A percentile compares a stretch with the other conserved stretches of the same genome.
Conservation (phyloP, 2,329 filamentous ascomycete species). For the Helotiales sp. region DNA sequence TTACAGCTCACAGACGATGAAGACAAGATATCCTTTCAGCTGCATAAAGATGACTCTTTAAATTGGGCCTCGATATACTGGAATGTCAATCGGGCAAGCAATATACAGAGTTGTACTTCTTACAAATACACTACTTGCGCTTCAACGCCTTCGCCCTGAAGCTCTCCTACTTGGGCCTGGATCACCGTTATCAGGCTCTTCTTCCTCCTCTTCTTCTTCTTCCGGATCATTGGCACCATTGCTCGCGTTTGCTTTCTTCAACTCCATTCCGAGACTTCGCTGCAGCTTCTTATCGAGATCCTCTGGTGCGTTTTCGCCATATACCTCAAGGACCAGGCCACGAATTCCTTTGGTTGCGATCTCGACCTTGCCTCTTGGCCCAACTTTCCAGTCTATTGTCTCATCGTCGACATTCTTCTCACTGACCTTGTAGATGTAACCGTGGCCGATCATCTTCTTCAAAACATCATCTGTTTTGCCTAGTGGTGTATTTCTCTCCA, state of each 20-base stretch:
- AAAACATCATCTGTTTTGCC: conserved; percentile 76
- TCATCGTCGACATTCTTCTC: conserved; percentile 74
- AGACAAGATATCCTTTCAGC: too few species aligned
- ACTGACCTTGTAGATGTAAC: conserved; percentile 77
- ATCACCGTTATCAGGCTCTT: conserved; percentile 18
- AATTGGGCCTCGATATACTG: too few species aligned
- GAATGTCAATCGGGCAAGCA: background rate
- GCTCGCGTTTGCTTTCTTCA: conserved; percentile 9
- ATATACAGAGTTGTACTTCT: background rate
- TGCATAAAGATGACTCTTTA: too few species aligned
- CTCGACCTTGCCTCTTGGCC: conserved; percentile 82
- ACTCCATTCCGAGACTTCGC: conserved; percentile 58
- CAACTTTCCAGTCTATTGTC: conserved; percentile 77
- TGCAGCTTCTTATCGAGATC: conserved; percentile 61
- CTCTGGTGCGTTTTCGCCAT: conserved; percentile 48
- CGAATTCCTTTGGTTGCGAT: conserved; percentile 76
- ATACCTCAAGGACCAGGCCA: conserved; percentile 64
- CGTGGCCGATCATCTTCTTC: conserved; percentile 74
- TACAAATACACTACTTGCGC: background rate
- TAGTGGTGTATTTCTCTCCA: conserved; percentile 65
- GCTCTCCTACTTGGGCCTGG: conserved; percentile 17
- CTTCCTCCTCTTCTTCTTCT: conserved; percentile 27
- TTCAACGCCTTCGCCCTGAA: background rate
- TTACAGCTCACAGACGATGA: too few species aligned
- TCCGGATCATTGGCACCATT: conserved; percentile 20